Evolutionary conservation across 805 yeast genomes (phyloP), one percentile per base, ranked within the genome.

Genomic region (Candida chilensis): DNA sequence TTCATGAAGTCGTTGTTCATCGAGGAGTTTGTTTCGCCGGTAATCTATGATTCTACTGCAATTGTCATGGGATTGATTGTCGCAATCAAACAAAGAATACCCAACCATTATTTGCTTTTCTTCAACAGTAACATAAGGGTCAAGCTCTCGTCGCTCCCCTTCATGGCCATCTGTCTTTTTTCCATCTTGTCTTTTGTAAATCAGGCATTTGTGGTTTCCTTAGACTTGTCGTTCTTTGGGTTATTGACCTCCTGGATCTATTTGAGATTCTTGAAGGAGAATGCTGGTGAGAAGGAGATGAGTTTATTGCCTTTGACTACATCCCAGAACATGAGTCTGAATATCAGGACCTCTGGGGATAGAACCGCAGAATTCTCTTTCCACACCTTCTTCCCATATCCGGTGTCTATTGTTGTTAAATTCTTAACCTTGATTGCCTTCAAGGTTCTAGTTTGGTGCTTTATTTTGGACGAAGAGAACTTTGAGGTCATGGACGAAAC

Each of bases 51-150:
- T 0, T 62, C 71, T 33, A 61, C 70, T 42, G 72, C 80, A 2
- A 40, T 74, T n/a, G 52, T 71, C 24, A 54, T 72, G 40, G 81
- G 77, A 2, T 68, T 74, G 32, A 50, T 78, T 17, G 80, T 78
- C 3, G 77, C 80, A 4, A 67, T 76, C 40, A 78, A 76, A 43
- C 86, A 78, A 50, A 47, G 78, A 36, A 66, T 75, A 16, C 78
- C 83, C 17, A 78, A 76, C 42, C 73, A 78, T 53, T 57, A 75
- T 38, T 47, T 73, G 39, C 52, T 60, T 28, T 53, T 71, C 33
- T 56, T 74, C 52, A 54, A 64, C 33, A 71, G 72, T 25, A 36
- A 54, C 31, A 31, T 65, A 32, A 61, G 72, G 36, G 53, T 74
- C 25, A 62, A 61, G 39, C 61, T 62, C 15, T 44, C 64, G 22